Evolutionary conservation across 192 early-diverging fungal genomes (phyloP), one percentile per base, ranked within the genome.

Genomic region (Coemansia sp.): DNA sequence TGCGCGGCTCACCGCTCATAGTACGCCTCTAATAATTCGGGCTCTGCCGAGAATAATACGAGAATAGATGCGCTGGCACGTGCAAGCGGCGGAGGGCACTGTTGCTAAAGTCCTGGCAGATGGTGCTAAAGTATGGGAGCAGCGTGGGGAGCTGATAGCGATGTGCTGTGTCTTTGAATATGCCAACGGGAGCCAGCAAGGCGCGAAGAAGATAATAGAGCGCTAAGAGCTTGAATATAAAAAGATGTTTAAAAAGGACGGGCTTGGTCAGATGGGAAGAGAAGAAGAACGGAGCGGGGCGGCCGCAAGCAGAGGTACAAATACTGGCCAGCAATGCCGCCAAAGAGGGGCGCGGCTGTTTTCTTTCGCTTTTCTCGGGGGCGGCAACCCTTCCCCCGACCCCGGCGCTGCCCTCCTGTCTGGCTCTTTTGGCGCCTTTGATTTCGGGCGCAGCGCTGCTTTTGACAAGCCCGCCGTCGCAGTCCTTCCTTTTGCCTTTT

Each of bases 1-100:
- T 73, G 57, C 60, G 67, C 76, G 71, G 76, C 76, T 63, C 67
- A 51, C 76, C 71, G 76, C 76, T 73, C 76, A 79, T 79, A 79
- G 71, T 79, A 64, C 61, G 37, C 59, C 60, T 26, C 34, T 31
- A 20, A 14, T 21, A 25, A 4, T 34, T 25, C 12, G 21, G 28
- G 52, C 52, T 14, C 15, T 15, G 21, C 52, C 28, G 52, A 25
- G 52, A 26, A 23, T 20, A 10, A 61, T 59, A 47, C 40, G 40
- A 11, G 40, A 42, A 42, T 42, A 15, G 38, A 59, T 44, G 23
- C 2, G 46, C 22, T 11, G 15, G 40, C 40, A 42, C 40, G 40
- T 42, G 40, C 40, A 42, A 42, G 15, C 40, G 40, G 40, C 40
- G 15, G 40, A 42, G 40, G 40, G 40, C 40, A 15, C 40, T 42